Evolutionary conservation across 495 filamentous ascomycete genomes (phyloP).

Genomic region (Cercophora samala): DNA sequence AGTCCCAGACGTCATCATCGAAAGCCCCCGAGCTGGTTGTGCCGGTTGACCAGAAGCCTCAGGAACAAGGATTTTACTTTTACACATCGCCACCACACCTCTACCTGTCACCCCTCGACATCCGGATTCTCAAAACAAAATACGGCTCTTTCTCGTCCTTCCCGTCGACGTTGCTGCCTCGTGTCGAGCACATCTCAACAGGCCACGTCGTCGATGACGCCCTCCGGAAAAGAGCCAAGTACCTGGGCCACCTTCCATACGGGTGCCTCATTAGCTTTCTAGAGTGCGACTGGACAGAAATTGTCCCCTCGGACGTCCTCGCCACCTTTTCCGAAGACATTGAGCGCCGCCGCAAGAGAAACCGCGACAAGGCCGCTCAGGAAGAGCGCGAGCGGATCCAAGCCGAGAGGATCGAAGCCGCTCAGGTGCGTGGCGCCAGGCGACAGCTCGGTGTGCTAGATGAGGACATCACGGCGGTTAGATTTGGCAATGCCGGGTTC

Average conservation of each 20-base stretch:
- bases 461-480: slow-evolving; percentile 33
- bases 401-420: slow-evolving; percentile 77
- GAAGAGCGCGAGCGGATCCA: slow-evolving; percentile 88
- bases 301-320: slow-evolving; percentile 72
- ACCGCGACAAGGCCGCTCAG: slow-evolving; percentile 79
- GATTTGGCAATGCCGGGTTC: slow-evolving; percentile 24
- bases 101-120: slow-evolving; percentile 91
- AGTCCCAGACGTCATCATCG: slow-evolving; percentile 3
- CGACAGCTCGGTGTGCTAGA: slow-evolving; percentile 37
- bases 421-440: slow-evolving; percentile 43
- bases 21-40: slow-evolving; percentile 6
- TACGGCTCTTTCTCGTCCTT: slow-evolving; percentile 82
- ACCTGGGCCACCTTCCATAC: slow-evolving; percentile 84
- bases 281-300: slow-evolving; percentile 96
- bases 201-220: slow-evolving; percentile 90
- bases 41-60: slow-evolving; percentile 19
- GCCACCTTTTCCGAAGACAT: slow-evolving; percentile 71
- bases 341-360: slow-evolving; percentile 70
- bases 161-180: slow-evolving; percentile 84
- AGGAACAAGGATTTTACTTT: slow-evolving; percentile 65
- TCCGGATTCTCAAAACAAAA: slow-evolving; percentile 86
- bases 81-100: slow-evolving; percentile 88
- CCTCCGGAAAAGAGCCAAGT: slow-evolving; percentile 80
- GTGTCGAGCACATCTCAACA: slow-evolving; percentile 86
- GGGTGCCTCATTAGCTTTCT: slow-evolving; percentile 92